phyloP scores from a whole-genome alignment of 78 protist species.

The Pelomyxa schiedti region DNA sequence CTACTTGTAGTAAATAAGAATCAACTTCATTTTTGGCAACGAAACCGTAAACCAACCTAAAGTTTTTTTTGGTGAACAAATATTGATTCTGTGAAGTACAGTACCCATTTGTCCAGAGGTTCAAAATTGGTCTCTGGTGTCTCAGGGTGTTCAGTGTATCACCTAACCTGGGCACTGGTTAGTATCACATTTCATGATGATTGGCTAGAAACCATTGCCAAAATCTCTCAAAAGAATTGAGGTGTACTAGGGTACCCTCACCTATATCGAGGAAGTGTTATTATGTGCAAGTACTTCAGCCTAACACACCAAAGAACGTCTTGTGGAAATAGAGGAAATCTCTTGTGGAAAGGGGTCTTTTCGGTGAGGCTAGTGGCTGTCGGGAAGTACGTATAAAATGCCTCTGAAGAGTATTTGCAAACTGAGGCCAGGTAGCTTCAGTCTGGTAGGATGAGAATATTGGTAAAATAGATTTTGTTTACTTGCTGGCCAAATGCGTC shows the following conservation, averaged over 20 bases:
- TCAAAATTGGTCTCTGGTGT: slow-evolving; percentile 40
- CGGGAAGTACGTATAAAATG: slow-evolving; percentile 38
- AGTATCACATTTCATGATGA: too few species aligned
- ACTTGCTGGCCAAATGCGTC: slow-evolving; percentile 27
- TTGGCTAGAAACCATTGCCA: slow-evolving; percentile 59
- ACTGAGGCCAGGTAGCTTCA: slow-evolving; percentile 43
- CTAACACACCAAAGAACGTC: slow-evolving; percentile 49
- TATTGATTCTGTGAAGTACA: too few species aligned
- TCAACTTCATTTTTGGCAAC: slow-evolving; percentile 42
- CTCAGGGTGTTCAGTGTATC: slow-evolving; percentile 40
- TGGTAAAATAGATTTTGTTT: too few species aligned
- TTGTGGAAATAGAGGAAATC: slow-evolving; percentile 43
- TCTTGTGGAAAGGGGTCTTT: slow-evolving; percentile 35
- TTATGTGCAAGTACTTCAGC: too few species aligned
- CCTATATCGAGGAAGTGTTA: too few species aligned
- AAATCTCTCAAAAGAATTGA: slow-evolving; percentile 42
- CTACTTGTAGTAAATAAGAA: slow-evolving; percentile 25
- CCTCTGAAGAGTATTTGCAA: slow-evolving; percentile 44
- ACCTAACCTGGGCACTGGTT: too few species aligned
- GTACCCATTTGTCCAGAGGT: slow-evolving; percentile 51
- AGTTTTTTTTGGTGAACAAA: too few species aligned
- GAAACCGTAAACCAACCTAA: slow-evolving; percentile 47
- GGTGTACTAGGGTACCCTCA: slow-evolving; percentile 31
- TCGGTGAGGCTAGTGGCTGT: slow-evolving; percentile 41
- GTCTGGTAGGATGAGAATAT: too few species aligned